Percentiles rank a stretch among this genome's conserved stretches.
phyloP scores from a whole-genome alignment of 176 grass and related monocot genomes.

The Aegilops umbellulata region DNA sequence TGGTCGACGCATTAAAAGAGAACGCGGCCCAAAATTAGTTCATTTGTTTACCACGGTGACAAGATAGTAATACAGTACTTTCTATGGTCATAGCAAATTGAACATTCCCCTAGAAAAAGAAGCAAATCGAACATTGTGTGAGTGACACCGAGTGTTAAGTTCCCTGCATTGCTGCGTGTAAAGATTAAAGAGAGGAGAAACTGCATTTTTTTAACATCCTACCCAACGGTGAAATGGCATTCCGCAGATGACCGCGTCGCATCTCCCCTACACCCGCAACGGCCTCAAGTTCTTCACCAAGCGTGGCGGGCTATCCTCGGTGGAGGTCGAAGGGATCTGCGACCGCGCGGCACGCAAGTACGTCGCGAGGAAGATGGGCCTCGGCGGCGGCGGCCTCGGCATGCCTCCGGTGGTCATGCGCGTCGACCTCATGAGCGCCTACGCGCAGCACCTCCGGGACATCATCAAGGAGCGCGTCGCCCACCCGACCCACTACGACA shows the following conservation, averaged over 20 bases:
- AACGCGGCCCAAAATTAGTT: too few species aligned
- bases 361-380: slow-evolving; percentile 45
- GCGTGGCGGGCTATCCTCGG: slow-evolving; percentile 52
- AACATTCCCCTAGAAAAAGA: too few species aligned
- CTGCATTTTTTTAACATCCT: too few species aligned
- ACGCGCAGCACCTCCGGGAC: slow-evolving; percentile 62
- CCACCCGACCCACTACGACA: slow-evolving; percentile 55
- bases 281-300: slow-evolving; percentile 94
- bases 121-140: too few species aligned
- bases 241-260: slow-evolving; percentile 81
- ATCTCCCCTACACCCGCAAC: slow-evolving; percentile 87
- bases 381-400: neutral
- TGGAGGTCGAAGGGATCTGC: slow-evolving; percentile 61
- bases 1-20: too few species aligned
- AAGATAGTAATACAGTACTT: too few species aligned
- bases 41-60: too few species aligned
- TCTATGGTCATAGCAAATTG: too few species aligned
- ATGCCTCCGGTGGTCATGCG: slow-evolving; percentile 40
- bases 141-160: too few species aligned
- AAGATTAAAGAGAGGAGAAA: too few species aligned
- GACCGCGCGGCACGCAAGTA: slow-evolving; percentile 59
- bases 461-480: slow-evolving; percentile 68
- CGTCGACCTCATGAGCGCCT: slow-evolving; percentile 72
- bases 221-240: too few species aligned
- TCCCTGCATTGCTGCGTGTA: too few species aligned